A percentile compares a stretch with the other conserved stretches of the same genome.
These are phyloP conservation scores for Alternaria rosae DNA, from an alignment of 2,329 filamentous ascomycete species.

Conservation along the genomic window DNA sequence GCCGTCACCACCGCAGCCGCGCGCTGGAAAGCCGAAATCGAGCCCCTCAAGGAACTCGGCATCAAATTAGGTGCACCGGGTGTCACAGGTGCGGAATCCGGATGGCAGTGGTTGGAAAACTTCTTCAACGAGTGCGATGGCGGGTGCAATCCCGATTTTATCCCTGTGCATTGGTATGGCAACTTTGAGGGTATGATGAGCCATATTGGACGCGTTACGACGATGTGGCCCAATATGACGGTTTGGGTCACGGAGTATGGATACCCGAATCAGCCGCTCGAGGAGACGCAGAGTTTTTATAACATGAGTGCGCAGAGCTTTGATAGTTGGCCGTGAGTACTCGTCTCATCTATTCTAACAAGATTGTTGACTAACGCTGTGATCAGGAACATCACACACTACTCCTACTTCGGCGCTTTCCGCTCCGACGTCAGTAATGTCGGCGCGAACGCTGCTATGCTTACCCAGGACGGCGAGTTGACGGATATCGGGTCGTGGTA, in stretches of 20 bases:
- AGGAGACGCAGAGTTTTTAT: slow-evolving; percentile 69
- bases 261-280: slow-evolving; percentile 62
- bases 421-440: slow-evolving; percentile 74
- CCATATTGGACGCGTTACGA: slow-evolving; percentile 68
- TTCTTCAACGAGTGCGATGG: slow-evolving; percentile 68
- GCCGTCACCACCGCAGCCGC: slow-evolving; percentile 67
- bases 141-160: slow-evolving; percentile 57
- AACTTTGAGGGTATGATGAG: slow-evolving; percentile 72
- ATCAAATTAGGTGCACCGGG: slow-evolving; percentile 75
- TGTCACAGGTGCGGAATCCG: slow-evolving; percentile 67
- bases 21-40: slow-evolving; percentile 74
- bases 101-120: slow-evolving; percentile 71
- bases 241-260: slow-evolving; percentile 86
- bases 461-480: slow-evolving; percentile 71
- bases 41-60: slow-evolving; percentile 69
- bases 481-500: slow-evolving; percentile 83
- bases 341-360: too few relatives aligned
- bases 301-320: slow-evolving; percentile 72
- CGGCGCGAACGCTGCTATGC: slow-evolving; percentile 74
- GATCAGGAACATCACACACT: slow-evolving; percentile 65
- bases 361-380: neutral
- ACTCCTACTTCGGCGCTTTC: slow-evolving; percentile 80
- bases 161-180: slow-evolving; percentile 65
- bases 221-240: slow-evolving; percentile 58
- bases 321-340: slow-evolving; percentile 63